Evolutionary conservation across 805 yeast genomes (phyloP).

Genomic region (Lipomyces starkeyi): DNA sequence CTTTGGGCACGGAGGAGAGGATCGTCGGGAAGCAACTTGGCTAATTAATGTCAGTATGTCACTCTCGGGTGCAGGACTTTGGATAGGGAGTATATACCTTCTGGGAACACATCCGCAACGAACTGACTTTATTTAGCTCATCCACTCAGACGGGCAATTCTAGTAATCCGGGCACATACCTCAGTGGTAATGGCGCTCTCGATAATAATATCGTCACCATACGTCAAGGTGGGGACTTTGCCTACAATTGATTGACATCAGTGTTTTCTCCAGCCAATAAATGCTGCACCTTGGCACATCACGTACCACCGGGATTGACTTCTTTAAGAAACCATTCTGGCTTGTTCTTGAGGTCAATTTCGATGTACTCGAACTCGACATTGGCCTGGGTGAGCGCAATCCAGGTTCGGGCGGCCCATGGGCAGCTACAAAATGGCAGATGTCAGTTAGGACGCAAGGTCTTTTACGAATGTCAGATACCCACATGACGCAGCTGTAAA

Average conservation of each 20-base stretch:
- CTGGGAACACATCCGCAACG: constrained; percentile 42
- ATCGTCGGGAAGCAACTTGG: constrained; percentile 72
- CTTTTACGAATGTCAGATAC: not conserved
- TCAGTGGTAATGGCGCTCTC: constrained; percentile 14
- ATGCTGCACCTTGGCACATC: not conserved
- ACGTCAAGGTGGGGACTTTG: constrained; percentile 43
- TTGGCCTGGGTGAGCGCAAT: constrained; percentile 41
- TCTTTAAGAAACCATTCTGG: constrained; percentile 43
- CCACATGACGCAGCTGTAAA: constrained; percentile 28
- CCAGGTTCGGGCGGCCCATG: constrained; percentile 45
- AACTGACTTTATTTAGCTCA: constrained; percentile 18
- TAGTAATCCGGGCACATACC: constrained; percentile 10
- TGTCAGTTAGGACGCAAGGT: not conserved
- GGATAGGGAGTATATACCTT: constrained; percentile 19
- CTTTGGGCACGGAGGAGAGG: constrained; percentile 69
- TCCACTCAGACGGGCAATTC: not conserved
- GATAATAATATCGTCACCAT: constrained; percentile 32
- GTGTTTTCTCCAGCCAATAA: not conserved
- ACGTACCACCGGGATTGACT: constrained; percentile 40
- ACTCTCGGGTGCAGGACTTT: not conserved
- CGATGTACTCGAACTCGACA: constrained; percentile 41
- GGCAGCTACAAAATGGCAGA: constrained; percentile 33
- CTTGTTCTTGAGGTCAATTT: constrained; percentile 42
- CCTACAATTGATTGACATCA: constrained; percentile 16
- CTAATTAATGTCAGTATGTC: constrained; percentile 7